Evolutionary conservation across 257 asterid species (phyloP), one percentile per base, ranked within the genome.

Genomic region (Leptodermis oblonga): DNA sequence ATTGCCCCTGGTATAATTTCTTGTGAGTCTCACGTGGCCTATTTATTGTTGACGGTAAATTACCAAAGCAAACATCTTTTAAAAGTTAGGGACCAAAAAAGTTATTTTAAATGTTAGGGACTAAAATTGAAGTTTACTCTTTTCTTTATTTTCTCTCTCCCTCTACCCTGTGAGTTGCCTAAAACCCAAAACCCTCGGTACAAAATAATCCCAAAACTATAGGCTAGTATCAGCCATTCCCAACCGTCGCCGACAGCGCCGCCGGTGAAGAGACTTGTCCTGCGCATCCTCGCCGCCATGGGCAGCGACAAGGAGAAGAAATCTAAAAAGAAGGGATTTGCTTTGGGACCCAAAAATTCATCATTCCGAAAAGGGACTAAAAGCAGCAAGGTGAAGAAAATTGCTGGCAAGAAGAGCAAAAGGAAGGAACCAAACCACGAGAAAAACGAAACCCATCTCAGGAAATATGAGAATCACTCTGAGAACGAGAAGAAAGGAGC

Each of bases 301-400:
- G 77, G 77, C 34, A 46, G 31, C 41, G 34, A 49, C 12, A 67
- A 73, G 63, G 65, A 48, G 43, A 72, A 28, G 39, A 67, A 41
- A 10, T 42, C 30, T 4, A 49, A 20, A 34, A 34, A 67, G 36
- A 46, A 61, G 46, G 63, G 54, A 12, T 25, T 42, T 11, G 37
- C 20, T 59, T 51, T 68, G 34, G 67, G 53, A 18, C 63, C 78
- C 37, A 74, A 67, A 45, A 73, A 46, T 14, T 66, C 73, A 23
- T 15, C 36, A 18, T 37, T 1, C 2, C 31, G 15, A 8, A 43
- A 11, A 8, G 15, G 7, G 8, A 1, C 1, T 2, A 45, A 59
- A 23, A 41, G 41, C 34, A 46, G 30, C 41, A 73, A 67, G 26
- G 17, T 43, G 62, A 67, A 45, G 66, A 43, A 34, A 54, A 39